phyloP scores from a whole-genome alignment of 1,139 yeast genomes.

The Sugiyamaella novakii region DNA sequence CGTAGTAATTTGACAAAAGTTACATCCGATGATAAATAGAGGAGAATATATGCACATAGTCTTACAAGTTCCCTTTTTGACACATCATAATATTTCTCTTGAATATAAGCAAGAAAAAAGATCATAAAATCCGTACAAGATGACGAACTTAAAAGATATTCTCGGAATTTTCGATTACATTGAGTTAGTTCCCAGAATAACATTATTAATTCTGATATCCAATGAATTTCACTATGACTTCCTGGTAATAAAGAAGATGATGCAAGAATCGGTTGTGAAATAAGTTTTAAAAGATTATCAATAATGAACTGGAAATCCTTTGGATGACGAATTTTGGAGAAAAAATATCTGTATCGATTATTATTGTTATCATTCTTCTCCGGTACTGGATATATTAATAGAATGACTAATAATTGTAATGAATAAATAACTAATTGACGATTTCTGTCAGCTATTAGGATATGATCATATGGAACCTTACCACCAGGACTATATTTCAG shows the following conservation, averaged over 20 bases:
- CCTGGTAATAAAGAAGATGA: slow-evolving; percentile 41
- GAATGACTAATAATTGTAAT: slow-evolving; percentile 61
- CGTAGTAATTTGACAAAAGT: slow-evolving; percentile 35
- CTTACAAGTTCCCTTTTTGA: slow-evolving; percentile 56
- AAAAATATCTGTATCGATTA: slow-evolving; percentile 40
- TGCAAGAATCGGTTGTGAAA: slow-evolving; percentile 41
- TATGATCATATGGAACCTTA: slow-evolving; percentile 46
- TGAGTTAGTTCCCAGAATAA: slow-evolving; percentile 77
- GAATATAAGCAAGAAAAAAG: slow-evolving; percentile 58
- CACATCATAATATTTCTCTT: slow-evolving; percentile 49
- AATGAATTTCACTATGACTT: slow-evolving; percentile 37
- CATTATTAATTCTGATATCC: slow-evolving; percentile 54
- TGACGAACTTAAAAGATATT: slow-evolving; percentile 50
- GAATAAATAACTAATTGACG: slow-evolving; percentile 58
- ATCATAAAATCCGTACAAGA: slow-evolving; percentile 59
- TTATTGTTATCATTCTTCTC: slow-evolving; percentile 22
- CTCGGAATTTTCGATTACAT: slow-evolving; percentile 55
- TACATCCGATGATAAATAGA: slow-evolving; percentile 60
- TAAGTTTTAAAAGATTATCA: slow-evolving; percentile 41
- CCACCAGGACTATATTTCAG: slow-evolving; percentile 43
- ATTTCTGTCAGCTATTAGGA: slow-evolving; percentile 51
- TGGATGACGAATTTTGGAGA: slow-evolving; percentile 42
- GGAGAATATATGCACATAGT: slow-evolving; percentile 59
- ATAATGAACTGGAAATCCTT: slow-evolving; percentile 51
- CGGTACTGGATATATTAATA: slow-evolving; percentile 70